Conservation (phyloP, 2,329 filamentous ascomycete species). For the Neopestalotiopsis sp. region DNA sequence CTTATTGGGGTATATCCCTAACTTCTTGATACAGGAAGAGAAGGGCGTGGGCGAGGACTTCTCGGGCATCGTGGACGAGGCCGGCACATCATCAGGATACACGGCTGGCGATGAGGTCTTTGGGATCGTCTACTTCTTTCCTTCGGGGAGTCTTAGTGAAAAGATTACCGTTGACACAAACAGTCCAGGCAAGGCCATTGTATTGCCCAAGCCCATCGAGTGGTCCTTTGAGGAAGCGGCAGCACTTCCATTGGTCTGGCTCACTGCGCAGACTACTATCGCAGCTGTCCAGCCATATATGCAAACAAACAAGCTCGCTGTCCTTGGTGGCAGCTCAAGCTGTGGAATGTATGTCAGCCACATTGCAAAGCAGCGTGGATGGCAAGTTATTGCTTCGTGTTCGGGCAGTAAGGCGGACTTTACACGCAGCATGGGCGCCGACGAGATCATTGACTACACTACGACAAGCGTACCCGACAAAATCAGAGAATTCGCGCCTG, state of each 20-base stretch:
- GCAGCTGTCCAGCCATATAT: neutral
- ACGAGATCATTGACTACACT: slow-evolving; percentile 4
- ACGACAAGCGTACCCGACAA: neutral
- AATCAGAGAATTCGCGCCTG: too few relatives aligned
- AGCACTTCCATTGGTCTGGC: neutral
- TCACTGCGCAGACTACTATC: neutral
- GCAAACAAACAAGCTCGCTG: neutral
- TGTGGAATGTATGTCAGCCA: neutral
- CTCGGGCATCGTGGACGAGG: neutral
- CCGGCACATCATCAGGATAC: neutral
- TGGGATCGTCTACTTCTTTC: neutral
- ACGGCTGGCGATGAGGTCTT: neutral
- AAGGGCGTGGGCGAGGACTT: slow-evolving; percentile 11
- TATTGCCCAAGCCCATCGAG: neutral
- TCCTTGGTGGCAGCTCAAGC: slow-evolving; percentile 1
- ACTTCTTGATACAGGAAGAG: neutral
- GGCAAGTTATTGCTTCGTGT: neutral
- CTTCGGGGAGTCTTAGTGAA: neutral
- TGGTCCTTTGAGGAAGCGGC: slow-evolving; percentile 3
- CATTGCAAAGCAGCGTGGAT: slow-evolving; percentile 5
- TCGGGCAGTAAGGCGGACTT: neutral
- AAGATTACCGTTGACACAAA: neutral
- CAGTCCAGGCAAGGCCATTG: neutral
- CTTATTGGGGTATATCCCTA: neutral
- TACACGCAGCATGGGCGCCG: neutral